Base-by-base conservation (phyloP, 495 filamentous ascomycete species). In the Amniculicola lignicola region DNA sequence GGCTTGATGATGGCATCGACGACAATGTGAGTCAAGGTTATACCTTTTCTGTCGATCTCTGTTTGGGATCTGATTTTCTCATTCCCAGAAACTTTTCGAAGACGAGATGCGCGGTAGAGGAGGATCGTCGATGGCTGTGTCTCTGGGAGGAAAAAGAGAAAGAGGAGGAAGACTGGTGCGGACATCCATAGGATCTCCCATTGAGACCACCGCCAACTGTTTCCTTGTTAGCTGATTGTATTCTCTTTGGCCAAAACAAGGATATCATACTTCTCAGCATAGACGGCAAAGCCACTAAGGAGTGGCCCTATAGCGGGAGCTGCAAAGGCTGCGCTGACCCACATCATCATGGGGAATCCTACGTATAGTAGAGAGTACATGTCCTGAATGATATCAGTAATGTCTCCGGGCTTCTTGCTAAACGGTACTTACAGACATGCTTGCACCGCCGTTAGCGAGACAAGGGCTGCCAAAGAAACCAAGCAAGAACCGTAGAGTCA, bases 1-100 rank as follows among this genome's bases (percentile, higher is more conserved):
- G 81, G 83, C 51, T 79, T 79, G 67, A 83, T 74, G 7, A 86
- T 67, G 16, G 82, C 79, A 46, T 81, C 76, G 44, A 77, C 41
- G 48, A 77, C 41, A 9, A 83, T 58, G 24, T 61, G 67, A 0
- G 57, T 52, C 27, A 75, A 40, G 14, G 65, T 75, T 53, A 82
- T 59, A 57, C 75, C 51, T 12, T 23, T 44, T 14, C 60, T 55
- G 33, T 65, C 68, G 33, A 72, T 60, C 25, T 70, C 69, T 19
- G 56, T 61, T 44, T 69, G 58, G 6, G 58, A 61, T 23, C 57
- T 51, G 41, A 72, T 51, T 12, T 63, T 51, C 11, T 47, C 27
- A 27, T 62, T 63, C 3, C 69, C 66, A 23, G 64, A 64, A 9
- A 60, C 48, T 19, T 61, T 67, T 65, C 78, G 76, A 2, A 82